phyloP scores from a whole-genome alignment of 1,139 yeast species.

The Candida sanyaensis region DNA sequence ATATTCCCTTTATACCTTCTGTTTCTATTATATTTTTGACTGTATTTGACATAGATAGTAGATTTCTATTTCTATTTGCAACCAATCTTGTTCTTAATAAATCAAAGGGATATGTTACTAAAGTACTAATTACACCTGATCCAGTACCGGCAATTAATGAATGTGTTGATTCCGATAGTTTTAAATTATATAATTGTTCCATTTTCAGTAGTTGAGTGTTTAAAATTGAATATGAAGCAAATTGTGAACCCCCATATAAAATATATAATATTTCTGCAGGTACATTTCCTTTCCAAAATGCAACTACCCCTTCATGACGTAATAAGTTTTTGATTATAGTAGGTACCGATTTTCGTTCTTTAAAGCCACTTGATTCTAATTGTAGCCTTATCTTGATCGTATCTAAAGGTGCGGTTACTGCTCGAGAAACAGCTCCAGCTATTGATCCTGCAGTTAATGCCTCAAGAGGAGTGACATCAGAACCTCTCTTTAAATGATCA shows the following conservation, averaged over 20 bases:
- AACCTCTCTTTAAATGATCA: slow-evolving; percentile 57
- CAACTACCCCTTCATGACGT: slow-evolving; percentile 40
- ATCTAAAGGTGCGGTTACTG: slow-evolving; percentile 86
- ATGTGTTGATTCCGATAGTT: slow-evolving; percentile 42
- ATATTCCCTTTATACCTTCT: slow-evolving; percentile 62
- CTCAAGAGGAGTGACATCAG: slow-evolving; percentile 43
- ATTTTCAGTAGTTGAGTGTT: slow-evolving; percentile 41
- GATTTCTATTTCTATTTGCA: slow-evolving; percentile 47
- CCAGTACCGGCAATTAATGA: slow-evolving; percentile 69
- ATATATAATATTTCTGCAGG: slow-evolving; percentile 90
- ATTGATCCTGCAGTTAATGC: slow-evolving; percentile 68
- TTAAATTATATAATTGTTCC: slow-evolving; percentile 24
- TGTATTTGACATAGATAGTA: slow-evolving; percentile 48
- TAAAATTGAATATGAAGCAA: slow-evolving; percentile 64
- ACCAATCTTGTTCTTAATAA: slow-evolving; percentile 81
- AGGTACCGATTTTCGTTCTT: slow-evolving; percentile 17
- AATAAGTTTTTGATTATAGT: slow-evolving; percentile 23
- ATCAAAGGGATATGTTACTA: slow-evolving; percentile 84
- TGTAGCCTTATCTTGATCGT: slow-evolving; percentile 86
- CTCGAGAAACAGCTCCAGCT: slow-evolving; percentile 71
- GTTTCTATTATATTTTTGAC: slow-evolving; percentile 38
- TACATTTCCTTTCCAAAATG: slow-evolving; percentile 93
- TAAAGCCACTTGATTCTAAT: slow-evolving; percentile 30
- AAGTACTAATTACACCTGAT: slow-evolving; percentile 76
- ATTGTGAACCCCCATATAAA: slow-evolving; percentile 83